Percentiles rank a stretch among this genome's conserved stretches.
Conservation (phyloP, 371 early-diverging fungal species). For the Mucor sp. region DNA sequence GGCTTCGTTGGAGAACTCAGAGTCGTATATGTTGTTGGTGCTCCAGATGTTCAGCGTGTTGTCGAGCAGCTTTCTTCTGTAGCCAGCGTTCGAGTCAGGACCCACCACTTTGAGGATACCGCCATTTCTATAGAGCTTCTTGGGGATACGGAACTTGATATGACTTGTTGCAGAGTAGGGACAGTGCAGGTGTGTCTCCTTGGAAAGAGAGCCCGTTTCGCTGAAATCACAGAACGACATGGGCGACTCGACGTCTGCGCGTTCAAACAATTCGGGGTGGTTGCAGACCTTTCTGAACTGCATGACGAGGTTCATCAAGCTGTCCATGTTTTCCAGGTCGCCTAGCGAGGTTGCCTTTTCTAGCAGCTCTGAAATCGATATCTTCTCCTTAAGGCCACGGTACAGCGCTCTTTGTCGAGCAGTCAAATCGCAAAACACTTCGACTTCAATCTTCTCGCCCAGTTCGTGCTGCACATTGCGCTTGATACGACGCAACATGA, state of each 20-base stretch:
- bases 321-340: constrained; percentile 69
- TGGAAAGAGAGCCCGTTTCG: constrained; percentile 62
- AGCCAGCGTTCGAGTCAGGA: constrained; percentile 55
- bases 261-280: constrained; percentile 98
- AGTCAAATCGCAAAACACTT: constrained; percentile 84
- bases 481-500: constrained; percentile 98
- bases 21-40: constrained; percentile 52
- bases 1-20: constrained; percentile 43
- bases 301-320: constrained; percentile 95
- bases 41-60: constrained; percentile 64
- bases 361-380: constrained; percentile 81
- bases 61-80: constrained; percentile 52
- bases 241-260: constrained; percentile 82
- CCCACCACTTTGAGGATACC: constrained; percentile 50
- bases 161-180: constrained; percentile 67
- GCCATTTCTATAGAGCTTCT: constrained; percentile 69
- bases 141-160: constrained; percentile 69
- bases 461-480: constrained; percentile 96
- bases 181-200: constrained; percentile 60
- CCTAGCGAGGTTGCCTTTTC: constrained; percentile 70
- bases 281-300: constrained; percentile 99
- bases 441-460: constrained; percentile 90
- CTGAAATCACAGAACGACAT: constrained; percentile 66
- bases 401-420: constrained; percentile 83
- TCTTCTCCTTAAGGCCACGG: constrained; percentile 77